A percentile compares a stretch with the other conserved stretches of the same genome.
phyloP scores from a whole-genome alignment of 176 grass and related monocot species.

The Tillandsia leiboldiana region DNA sequence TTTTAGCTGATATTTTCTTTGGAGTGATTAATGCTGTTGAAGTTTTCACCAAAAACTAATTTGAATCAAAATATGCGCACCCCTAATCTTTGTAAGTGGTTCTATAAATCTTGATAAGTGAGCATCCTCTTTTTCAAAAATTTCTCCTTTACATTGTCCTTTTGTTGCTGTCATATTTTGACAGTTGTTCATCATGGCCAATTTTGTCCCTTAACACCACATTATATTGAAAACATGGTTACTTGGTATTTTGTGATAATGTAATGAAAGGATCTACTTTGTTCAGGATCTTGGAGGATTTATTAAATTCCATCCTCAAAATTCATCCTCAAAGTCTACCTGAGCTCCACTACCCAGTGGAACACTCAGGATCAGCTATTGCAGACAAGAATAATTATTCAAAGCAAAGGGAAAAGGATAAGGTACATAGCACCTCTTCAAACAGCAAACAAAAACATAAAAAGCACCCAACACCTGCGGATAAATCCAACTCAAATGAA shows the following conservation, averaged over 20 bases:
- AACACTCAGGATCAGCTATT: constrained; percentile 39
- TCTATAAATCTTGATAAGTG: no score
- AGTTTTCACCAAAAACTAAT: no score
- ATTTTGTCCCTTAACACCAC: no score
- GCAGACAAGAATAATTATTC: constrained; percentile 36
- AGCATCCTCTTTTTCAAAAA: no score
- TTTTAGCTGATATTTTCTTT: no score
- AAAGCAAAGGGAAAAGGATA: constrained; percentile 37
- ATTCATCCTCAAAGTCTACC: constrained; percentile 52
- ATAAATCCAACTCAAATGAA: constrained; percentile 39
- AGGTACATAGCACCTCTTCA: constrained; percentile 21
- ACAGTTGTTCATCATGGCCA: neutral
- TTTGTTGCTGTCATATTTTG: no score
- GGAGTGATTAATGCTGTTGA: no score
- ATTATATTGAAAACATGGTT: no score
- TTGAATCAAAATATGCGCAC: no score
- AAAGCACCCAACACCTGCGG: constrained; percentile 31
- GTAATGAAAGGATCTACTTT: neutral
- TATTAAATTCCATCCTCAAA: constrained; percentile 56
- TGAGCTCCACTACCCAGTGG: constrained; percentile 43
- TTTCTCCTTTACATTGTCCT: no score
- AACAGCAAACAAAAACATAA: constrained; percentile 47
- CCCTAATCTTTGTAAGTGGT: no score
- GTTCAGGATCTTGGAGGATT: constrained; percentile 71
- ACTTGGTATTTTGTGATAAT: no score